Evolutionary conservation across 805 yeast species (phyloP), one percentile per base, ranked within the genome.

Genomic region (Candida berthetii): DNA sequence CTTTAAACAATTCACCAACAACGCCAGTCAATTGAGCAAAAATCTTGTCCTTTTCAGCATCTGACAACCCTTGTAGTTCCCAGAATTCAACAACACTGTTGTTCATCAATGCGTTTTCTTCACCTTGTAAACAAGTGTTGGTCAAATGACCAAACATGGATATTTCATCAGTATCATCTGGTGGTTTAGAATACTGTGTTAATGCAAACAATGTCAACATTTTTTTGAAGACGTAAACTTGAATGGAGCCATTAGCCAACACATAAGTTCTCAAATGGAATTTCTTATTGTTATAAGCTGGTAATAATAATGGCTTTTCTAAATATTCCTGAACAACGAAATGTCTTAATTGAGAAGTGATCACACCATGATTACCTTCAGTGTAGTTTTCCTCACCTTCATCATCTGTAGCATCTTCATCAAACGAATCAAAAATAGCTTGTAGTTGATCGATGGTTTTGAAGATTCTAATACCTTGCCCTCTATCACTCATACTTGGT

Each of bases 401-500:
- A 36, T 76, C 86, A 27, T 74, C 80, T 1, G 73, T 75, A 3
- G 65, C 75, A n/a, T 70, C 83, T 48, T 81, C 91, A 51, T 90
- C 96, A 60, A 88, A 89, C 3, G 83, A 78, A 52, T 93, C 85
- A 60, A 93, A 91, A 4, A 91, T 81, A 3, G 62, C 72, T 60
- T 90, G 96, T 38, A 93, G 66, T 53, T 89, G 93, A 8, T 80
- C 86, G 29, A 87, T 69, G 0, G 89, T 80, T 41, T 71, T 72
- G 65, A 93, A 93, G 0, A 93, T 62, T 32, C 96, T 67, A 38
- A 93, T 91, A 0, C 99, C 99, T 58, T 93, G 96, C 10, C 96
- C 99, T 57, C 91, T 82, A 57, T 93, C 99, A 54, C 95, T 85
- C 96, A 93, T 89, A 48, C 96, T 81, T 14, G 99, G 99, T 58